Base-by-base conservation (phyloP, 805 yeast species). In the Saccharomycopsis microspora region DNA sequence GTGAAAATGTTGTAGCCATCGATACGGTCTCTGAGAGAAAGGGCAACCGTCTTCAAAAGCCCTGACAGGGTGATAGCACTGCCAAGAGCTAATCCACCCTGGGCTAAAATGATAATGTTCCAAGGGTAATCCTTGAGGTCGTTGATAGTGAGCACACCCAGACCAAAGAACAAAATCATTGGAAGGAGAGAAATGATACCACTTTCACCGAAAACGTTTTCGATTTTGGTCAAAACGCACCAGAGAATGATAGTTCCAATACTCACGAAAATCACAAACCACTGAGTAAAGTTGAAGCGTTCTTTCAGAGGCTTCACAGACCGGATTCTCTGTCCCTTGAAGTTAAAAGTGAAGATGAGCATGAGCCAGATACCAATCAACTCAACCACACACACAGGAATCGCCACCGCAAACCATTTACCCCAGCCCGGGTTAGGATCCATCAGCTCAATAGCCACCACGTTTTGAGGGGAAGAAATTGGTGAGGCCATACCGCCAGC, bases 401-500 rank as follows among this genome's bases (percentile, higher is more conserved):
- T 64, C 0, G 96, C 77, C 42, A 90, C 76, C 5, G 81, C 78
- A 63, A 90, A 93, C 98, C 98, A 90, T 60, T 86, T 84, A 7
- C 82, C 80, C 98, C 98, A 90, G 5, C 77, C 75, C 10, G 82
- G 82, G 4, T 40, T 42, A 43, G 95, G 48, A 28, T 71, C 71
- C 97, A 93, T 90, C 55, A 80, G 70, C 50, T 86, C 89, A 45
- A 90, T 72, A 1, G 97, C 95, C 57, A 90, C 80, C 54, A 90
- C 85, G 63, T 90, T 90, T 61, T 90, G 98, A 1, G 98, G 98
- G 3, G 96, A 87, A 1, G 97, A 89, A 59, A 90, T 90, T 5
- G 98, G 98, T 3, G 96, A 86, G 0, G 96, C 83, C 95, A 89
- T 93, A 55, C 98, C 98, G 32, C 96, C 97, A 43, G 93, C 70